Evolutionary conservation across 208 protist genomes (phyloP).

Genomic region (Novymonas esmeraldas): DNA sequence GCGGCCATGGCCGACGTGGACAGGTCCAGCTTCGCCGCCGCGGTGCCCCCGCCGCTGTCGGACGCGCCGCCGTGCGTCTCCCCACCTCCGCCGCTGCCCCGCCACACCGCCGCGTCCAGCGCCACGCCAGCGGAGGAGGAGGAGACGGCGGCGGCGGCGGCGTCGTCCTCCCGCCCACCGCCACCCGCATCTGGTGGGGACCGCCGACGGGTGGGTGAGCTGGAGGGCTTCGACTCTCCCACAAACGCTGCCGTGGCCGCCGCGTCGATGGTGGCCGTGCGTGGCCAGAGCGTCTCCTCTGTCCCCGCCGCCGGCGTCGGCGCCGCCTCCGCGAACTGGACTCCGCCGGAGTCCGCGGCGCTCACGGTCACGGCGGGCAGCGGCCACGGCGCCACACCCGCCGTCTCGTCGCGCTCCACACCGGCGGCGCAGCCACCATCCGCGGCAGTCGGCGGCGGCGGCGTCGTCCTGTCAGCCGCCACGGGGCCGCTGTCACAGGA

Average conservation of each 20-base stretch:
- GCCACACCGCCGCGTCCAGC: no score
- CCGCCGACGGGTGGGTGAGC: neutral
- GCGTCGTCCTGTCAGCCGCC: neutral
- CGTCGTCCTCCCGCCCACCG: no score
- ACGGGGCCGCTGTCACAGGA: no score
- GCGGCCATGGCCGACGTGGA: no score
- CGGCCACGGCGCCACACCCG: neutral
- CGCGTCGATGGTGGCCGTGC: slow-evolving; percentile 8
- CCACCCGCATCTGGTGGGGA: no score
- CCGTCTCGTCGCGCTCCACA: neutral
- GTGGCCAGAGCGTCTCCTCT: neutral
- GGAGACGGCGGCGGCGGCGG: no score
- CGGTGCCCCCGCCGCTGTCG: no score
- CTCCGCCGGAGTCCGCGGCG: neutral
- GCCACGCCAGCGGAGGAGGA: no score
- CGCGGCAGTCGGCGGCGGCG: neutral
- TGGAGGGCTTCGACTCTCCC: neutral
- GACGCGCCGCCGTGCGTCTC: no score
- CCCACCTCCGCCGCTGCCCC: no score
- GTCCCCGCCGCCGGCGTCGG: neutral
- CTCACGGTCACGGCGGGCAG: neutral
- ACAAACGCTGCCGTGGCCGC: neutral
- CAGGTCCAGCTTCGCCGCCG: no score
- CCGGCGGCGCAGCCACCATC: neutral
- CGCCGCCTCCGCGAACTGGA: neutral